Conservation (phyloP, 108 stramenopile species). For the Fistulifera pelliculosa region DNA sequence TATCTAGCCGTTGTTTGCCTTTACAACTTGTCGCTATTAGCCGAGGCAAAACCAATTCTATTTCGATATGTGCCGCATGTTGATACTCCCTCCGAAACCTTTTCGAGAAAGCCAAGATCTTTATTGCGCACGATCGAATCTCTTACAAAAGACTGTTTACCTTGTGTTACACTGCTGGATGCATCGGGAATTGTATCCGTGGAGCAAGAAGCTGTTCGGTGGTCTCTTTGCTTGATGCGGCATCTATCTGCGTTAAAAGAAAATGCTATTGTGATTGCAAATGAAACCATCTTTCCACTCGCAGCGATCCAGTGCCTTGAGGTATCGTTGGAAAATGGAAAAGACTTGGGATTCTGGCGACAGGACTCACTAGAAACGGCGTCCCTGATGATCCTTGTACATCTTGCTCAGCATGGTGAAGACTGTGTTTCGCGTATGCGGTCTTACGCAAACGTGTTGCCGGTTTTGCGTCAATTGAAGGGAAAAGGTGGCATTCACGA, state of each 20-base stretch:
- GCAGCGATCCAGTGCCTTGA: neutral
- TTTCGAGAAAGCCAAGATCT: neutral
- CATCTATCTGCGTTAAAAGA: conserved; percentile 4
- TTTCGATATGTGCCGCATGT: conserved; percentile 5
- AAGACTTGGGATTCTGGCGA: conserved; percentile 5
- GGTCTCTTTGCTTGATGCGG: conserved; percentile 13
- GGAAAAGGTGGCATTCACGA: conserved; percentile 11
- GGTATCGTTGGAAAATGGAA: neutral
- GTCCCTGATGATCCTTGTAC: neutral
- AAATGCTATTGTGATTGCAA: neutral
- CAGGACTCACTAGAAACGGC: conserved; percentile 12
- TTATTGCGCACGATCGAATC: conserved; percentile 4
- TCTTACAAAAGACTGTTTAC: neutral
- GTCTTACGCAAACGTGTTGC: neutral
- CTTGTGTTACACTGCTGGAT: neutral
- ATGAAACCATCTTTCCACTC: neutral
- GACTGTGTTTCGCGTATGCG: neutral
- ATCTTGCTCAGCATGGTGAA: conserved; percentile 1
- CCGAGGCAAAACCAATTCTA: conserved; percentile 18
- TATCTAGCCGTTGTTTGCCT: conserved; percentile 37
- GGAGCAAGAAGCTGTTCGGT: conserved; percentile 13
- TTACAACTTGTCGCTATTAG: conserved; percentile 32
- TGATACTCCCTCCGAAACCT: neutral
- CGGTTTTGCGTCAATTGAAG: neutral
- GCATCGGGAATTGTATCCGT: conserved; percentile 2